phyloP scores from a whole-genome alignment of 2,329 filamentous ascomycete species.

The Zymoseptoria brevis region DNA sequence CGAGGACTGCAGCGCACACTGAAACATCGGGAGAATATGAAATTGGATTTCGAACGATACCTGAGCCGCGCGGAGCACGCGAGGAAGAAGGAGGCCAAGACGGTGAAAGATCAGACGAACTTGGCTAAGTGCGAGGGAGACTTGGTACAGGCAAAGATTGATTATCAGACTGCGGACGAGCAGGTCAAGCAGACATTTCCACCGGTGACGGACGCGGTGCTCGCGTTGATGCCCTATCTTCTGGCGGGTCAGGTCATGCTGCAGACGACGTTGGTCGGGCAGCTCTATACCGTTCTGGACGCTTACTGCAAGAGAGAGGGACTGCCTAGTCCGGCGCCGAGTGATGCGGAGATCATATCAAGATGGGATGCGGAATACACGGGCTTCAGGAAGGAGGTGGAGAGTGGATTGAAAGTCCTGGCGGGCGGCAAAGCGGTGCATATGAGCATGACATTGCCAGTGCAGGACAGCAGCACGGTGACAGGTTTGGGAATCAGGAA shows the following conservation, averaged over 20 bases:
- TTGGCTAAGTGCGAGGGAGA: constrained; percentile 66
- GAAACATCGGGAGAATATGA: constrained; percentile 76
- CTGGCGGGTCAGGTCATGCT: constrained; percentile 63
- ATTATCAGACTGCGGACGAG: constrained; percentile 67
- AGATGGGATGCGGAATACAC: constrained; percentile 58
- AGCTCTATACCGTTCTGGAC: constrained; percentile 70
- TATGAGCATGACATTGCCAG: constrained; percentile 44
- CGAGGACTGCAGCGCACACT: constrained; percentile 72
- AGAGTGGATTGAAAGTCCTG: constrained; percentile 54
- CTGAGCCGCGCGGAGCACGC: constrained; percentile 63
- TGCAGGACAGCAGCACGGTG: constrained; percentile 37
- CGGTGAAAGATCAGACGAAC: constrained; percentile 63
- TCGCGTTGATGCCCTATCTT: constrained; percentile 65
- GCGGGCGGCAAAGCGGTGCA: constrained; percentile 61
- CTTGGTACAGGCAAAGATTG: constrained; percentile 54
- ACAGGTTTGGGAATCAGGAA: constrained; percentile 43
- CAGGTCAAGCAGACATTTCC: constrained; percentile 65
- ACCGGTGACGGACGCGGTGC: constrained; percentile 60
- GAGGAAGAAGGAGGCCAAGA: constrained; percentile 61
- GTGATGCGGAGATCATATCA: constrained; percentile 62
- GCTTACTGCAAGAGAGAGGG: constrained; percentile 61
- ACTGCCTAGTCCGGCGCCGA: constrained; percentile 64
- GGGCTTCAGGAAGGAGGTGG: constrained; percentile 57
- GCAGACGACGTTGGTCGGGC: constrained; percentile 67
- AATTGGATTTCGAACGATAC: constrained; percentile 72